Evolutionary conservation across 345 rosid species (phyloP), one percentile per base, ranked within the genome.

Genomic region (Pistacia integerrima): DNA sequence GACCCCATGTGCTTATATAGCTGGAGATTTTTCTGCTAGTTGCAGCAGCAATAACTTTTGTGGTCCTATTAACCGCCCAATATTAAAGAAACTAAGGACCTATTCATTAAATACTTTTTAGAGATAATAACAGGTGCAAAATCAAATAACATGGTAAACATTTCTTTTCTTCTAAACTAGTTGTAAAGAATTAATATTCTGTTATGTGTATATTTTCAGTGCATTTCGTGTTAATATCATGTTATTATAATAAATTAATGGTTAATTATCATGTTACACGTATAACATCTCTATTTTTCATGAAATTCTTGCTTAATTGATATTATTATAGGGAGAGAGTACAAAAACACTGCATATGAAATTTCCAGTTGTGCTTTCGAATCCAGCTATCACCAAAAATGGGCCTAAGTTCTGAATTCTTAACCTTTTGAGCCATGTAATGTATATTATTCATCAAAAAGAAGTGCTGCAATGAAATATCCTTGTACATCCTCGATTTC

Each of bases 401-500:
- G 41, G 66, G 83, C 73, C 88, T 77, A 46, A 94, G 92, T 69
- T 91, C 94, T 0, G 97, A 90, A 59, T 85, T 84, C 76, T 84
- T 82, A 60, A 90, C 94, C 80, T 94, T 94, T 64, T 90, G 85
- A 12, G 95, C 88, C 90, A 94, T 93, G 90, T 94, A 94, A 76
- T 94, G 88, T 38, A 94, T 78, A 67, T 94, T 94, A 91, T 94
- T 94, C 89, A 91, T 88, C 79, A 94, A 78, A 82, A 94, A 94
- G 54, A 94, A 78, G 76, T 93, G 97, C 70, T 84, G 92, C 85
- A 94, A 70, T 11, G 97, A 85, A 36, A 80, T 71, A 60, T 90
- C 97, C 74, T 57, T 77, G 78, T 93, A 94, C 58, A 93, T 77
- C 79, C 79, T 88, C 16, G 97, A 90, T 78, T 85, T 91, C 52